A percentile compares a stretch with the other conserved stretches of the same genome.
These are phyloP conservation scores for Hyphopichia wangnamkhiaoensis DNA, from an alignment of 1,139 yeast genomes.

Conservation along the genomic window DNA sequence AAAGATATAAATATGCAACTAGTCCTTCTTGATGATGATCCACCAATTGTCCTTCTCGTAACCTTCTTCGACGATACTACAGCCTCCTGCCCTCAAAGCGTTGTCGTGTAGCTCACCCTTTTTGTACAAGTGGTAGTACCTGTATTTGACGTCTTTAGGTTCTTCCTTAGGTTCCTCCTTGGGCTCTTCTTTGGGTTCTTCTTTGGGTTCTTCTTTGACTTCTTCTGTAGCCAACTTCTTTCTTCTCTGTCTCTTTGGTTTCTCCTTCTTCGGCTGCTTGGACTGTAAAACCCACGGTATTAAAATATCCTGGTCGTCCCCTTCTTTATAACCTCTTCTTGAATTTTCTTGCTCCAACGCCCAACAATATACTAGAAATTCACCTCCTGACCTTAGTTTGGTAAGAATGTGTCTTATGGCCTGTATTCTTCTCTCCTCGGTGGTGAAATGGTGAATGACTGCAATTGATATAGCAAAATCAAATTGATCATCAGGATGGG, in stretches of 20 bases:
- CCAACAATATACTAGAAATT: constrained; percentile 88
- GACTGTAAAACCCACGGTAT: constrained; percentile 90
- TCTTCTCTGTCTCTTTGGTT: constrained; percentile 15
- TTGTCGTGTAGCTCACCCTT: constrained; percentile 80
- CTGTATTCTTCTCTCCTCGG: constrained; percentile 69
- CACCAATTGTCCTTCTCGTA: constrained; percentile 98
- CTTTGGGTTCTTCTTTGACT: constrained; percentile 15
- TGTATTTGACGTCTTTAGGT: constrained; percentile 57
- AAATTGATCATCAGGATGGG: constrained; percentile 59
- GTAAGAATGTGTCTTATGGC: constrained; percentile 72
- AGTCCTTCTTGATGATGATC: constrained; percentile 36
- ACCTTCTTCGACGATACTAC: constrained; percentile 63
- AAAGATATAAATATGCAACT: too few species aligned
- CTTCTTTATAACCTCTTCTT: constrained; percentile 83
- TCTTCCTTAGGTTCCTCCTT: constrained; percentile 18
- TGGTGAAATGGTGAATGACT: constrained; percentile 94
- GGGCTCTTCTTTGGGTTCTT: constrained; percentile 14
- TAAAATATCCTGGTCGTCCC: constrained; percentile 88
- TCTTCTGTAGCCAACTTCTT: constrained; percentile 1
- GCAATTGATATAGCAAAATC: constrained; percentile 96
- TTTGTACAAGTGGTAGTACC: constrained; percentile 85
- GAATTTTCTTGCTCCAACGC: constrained; percentile 90
- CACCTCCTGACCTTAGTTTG: constrained; percentile 60
- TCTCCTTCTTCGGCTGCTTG: constrained; percentile 32
- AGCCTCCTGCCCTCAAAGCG: constrained; percentile 67